These are phyloP conservation scores for Metschnikowia peoriensis DNA, from an alignment of 805 yeast species.

Conservation along the genomic window DNA sequence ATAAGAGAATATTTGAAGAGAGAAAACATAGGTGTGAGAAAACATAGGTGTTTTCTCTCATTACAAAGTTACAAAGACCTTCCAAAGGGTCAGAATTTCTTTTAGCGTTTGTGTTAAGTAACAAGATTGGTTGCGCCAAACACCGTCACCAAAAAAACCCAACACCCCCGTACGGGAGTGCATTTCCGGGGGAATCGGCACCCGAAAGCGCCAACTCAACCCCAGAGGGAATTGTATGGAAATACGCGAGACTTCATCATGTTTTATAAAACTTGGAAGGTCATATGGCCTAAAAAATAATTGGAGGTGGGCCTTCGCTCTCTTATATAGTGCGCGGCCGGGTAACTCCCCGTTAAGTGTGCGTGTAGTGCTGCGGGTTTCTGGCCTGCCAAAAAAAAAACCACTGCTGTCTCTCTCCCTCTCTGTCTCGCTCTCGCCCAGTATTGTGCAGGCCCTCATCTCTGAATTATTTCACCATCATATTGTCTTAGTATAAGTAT, in stretches of 20 bases:
- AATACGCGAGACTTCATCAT: conserved; percentile 63
- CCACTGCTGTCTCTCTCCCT: neutral
- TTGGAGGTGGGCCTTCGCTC: conserved; percentile 4
- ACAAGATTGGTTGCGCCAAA: conserved; percentile 52
- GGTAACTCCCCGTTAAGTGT: conserved; percentile 17
- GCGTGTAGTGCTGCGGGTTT: neutral
- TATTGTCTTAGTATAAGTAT: too few relatives aligned
- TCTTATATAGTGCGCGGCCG: conserved; percentile 23
- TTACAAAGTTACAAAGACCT: neutral
- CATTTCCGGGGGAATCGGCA: conserved; percentile 36
- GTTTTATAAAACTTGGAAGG: conserved; percentile 65
- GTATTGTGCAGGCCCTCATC: conserved; percentile 12
- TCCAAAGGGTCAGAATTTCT: conserved; percentile 45
- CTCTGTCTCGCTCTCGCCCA: too few relatives aligned
- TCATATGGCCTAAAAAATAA: conserved; percentile 40
- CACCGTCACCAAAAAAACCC: conserved; percentile 48
- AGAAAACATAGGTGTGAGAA: neutral
- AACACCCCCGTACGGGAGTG: conserved; percentile 31
- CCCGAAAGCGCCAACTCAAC: conserved; percentile 34
- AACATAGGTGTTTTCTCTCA: neutral
- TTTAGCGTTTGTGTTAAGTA: conserved; percentile 41
- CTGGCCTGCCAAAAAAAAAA: too few relatives aligned
- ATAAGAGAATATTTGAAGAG: too few relatives aligned
- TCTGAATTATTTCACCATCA: neutral
- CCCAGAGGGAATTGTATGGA: conserved; percentile 42